phyloP scores from a whole-genome alignment of 1,284 basidiomycete genomes.

The Salmacisia buchloeana region DNA sequence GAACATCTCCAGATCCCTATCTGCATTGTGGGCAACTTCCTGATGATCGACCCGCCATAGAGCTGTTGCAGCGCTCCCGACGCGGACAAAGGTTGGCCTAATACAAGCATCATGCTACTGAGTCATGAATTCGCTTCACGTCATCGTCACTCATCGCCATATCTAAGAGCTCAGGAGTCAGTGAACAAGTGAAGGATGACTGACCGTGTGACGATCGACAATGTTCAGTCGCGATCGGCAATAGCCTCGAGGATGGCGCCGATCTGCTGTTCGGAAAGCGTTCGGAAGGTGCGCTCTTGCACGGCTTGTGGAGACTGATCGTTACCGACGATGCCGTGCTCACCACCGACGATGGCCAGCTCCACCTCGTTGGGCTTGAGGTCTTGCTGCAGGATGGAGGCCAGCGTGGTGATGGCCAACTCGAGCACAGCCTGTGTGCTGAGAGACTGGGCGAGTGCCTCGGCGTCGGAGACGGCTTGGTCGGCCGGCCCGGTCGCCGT shows the following conservation, averaged over 20 bases:
- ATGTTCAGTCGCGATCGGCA: conserved; percentile 45
- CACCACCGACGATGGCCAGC: conserved; percentile 54
- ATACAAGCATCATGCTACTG: too few species aligned
- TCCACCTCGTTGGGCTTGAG: conserved; percentile 67
- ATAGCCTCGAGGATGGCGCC: conserved; percentile 41
- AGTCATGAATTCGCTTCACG: too few species aligned
- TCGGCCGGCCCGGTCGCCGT: conserved; percentile 20
- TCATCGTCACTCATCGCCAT: too few species aligned
- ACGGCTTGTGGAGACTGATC: conserved; percentile 21
- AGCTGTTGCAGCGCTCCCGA: too few species aligned
- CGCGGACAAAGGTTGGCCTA: too few species aligned
- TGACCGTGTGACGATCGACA: too few species aligned
- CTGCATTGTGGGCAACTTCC: conserved; percentile 7
- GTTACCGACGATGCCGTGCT: conserved; percentile 13
- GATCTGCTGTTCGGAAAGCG: conserved; percentile 39
- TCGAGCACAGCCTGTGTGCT: conserved; percentile 52
- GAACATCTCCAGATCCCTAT: background rate
- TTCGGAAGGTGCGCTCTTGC: conserved; percentile 37
- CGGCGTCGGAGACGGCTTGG: conserved; percentile 33
- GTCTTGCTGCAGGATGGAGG: conserved; percentile 86
- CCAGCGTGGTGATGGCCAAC: conserved; percentile 91
- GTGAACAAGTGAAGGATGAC: too few species aligned
- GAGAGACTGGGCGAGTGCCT: conserved; percentile 26
- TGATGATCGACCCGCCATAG: conserved; percentile 6
- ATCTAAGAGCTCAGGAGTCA: too few species aligned